Conservation (phyloP, 2,329 filamentous ascomycete genomes). For the Sarocladium kiliense region DNA sequence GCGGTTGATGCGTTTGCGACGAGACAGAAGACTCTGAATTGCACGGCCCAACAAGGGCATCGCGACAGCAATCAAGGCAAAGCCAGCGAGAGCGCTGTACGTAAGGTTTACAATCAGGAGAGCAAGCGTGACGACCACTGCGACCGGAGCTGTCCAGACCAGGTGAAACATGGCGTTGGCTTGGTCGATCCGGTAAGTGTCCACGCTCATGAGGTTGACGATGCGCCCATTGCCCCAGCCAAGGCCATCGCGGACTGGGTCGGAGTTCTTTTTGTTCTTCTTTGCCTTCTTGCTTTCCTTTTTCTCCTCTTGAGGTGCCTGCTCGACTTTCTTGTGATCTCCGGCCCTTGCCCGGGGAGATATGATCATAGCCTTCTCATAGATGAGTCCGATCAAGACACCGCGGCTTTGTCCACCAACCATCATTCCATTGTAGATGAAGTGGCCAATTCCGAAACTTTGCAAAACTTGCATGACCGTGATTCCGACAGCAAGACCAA, state of each 20-base stretch:
- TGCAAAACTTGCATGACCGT: conserved; percentile 80
- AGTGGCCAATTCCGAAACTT: conserved; percentile 79
- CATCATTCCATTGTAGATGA: conserved; percentile 89
- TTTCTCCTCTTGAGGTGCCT: conserved; percentile 23
- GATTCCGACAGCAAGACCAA: conserved; percentile 81
- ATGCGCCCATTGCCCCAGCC: conserved; percentile 94
- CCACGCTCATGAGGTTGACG: conserved; percentile 89
- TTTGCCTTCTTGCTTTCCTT: conserved; percentile 32
- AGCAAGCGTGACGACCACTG: conserved; percentile 71
- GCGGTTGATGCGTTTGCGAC: conserved; percentile 80
- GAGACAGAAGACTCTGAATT: conserved; percentile 69
- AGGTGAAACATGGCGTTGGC: conserved; percentile 87
- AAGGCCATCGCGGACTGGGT: conserved; percentile 53
- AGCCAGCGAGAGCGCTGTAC: conserved; percentile 86
- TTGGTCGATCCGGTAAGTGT: conserved; percentile 88
- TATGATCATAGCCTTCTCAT: conserved; percentile 86
- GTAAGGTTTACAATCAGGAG: conserved; percentile 81
- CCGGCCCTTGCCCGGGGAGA: conserved; percentile 86
- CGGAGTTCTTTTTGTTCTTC: conserved; percentile 31
- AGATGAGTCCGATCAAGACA: conserved; percentile 79
- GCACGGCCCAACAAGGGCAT: conserved; percentile 73
- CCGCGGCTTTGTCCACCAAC: conserved; percentile 79
- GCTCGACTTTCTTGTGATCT: conserved; percentile 37
- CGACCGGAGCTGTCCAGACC: conserved; percentile 79
- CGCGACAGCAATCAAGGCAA: conserved; percentile 72